These are phyloP conservation scores for Amphicarpaea edgeworthii DNA, from an alignment of 306 rosid species.

Conservation along the genomic window DNA sequence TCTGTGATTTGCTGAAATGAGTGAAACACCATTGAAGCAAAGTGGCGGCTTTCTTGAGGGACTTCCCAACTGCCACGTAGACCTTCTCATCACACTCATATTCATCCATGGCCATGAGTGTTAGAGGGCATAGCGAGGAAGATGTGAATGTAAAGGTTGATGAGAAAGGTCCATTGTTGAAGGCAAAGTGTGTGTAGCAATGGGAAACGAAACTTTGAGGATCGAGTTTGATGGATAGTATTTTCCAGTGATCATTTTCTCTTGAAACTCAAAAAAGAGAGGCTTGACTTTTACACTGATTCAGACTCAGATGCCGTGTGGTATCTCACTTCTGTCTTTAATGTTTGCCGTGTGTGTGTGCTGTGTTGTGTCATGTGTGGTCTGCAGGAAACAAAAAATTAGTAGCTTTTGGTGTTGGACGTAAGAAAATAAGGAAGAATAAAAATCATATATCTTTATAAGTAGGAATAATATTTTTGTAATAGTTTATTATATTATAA, in stretches of 20 bases:
- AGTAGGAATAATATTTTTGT: too few species aligned
- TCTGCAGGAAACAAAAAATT: background rate
- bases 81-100: slow-evolving; percentile 51
- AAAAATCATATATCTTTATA: too few species aligned
- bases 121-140: background rate
- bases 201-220: background rate
- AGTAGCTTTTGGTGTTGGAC: background rate
- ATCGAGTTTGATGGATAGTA: background rate
- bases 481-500: too few species aligned
- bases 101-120: slow-evolving; percentile 39
- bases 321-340: background rate
- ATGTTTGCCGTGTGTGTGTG: background rate
- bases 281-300: slow-evolving; percentile 52
- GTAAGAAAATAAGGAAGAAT: background rate
- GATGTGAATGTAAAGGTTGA: background rate
- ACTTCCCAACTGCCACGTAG: slow-evolving; percentile 75
- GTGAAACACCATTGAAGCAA: slow-evolving; percentile 72
- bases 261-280: background rate
- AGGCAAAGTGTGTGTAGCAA: background rate
- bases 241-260: background rate
- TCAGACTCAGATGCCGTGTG: slow-evolving; percentile 38
- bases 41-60: slow-evolving; percentile 56
- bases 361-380: background rate
- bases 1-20: slow-evolving; percentile 51
- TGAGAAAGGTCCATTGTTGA: background rate